A percentile compares a stretch with the other conserved stretches of the same genome.
Conservation (phyloP, 768 basidiomycete species). For the Leccinum uliginosum region DNA sequence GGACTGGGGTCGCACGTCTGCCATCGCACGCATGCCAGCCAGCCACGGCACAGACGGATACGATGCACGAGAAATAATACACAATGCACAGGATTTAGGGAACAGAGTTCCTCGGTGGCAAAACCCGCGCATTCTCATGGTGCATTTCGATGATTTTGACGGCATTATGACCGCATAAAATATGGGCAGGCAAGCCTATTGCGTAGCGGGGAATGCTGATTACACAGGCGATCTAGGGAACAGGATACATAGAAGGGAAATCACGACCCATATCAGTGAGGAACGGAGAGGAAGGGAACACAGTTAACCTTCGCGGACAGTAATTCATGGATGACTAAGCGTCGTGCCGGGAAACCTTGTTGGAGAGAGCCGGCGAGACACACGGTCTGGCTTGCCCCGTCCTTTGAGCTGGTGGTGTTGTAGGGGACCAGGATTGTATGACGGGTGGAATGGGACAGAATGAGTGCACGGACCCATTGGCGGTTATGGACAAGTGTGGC, state of each 20-base stretch:
- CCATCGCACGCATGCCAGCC: neutral
- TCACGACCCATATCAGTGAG: neutral
- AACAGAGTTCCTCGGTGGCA: neutral
- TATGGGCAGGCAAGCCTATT: neutral
- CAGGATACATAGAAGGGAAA: neutral
- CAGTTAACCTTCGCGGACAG: constrained; percentile 25
- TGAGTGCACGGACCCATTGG: constrained; percentile 28
- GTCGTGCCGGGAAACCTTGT: constrained; percentile 26
- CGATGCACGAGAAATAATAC: neutral
- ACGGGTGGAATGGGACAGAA: neutral
- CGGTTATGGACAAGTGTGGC: constrained; percentile 31
- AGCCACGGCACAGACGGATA: neutral
- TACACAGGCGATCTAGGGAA: neutral
- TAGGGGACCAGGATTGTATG: neutral
- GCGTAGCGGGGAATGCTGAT: neutral
- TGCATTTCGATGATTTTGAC: neutral
- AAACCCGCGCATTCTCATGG: neutral
- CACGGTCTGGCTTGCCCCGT: neutral
- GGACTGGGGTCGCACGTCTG: neutral
- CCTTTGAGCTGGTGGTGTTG: neutral
- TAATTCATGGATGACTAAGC: constrained; percentile 28
- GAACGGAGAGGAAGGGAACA: neutral
- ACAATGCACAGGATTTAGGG: neutral
- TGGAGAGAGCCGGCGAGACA: neutral
- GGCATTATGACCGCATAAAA: neutral